Percentiles rank a stretch among this genome's conserved stretches.
Evolutionary conservation across 1,284 basidiomycete species (phyloP).

Genomic region (Phellinidium pouzarii): DNA sequence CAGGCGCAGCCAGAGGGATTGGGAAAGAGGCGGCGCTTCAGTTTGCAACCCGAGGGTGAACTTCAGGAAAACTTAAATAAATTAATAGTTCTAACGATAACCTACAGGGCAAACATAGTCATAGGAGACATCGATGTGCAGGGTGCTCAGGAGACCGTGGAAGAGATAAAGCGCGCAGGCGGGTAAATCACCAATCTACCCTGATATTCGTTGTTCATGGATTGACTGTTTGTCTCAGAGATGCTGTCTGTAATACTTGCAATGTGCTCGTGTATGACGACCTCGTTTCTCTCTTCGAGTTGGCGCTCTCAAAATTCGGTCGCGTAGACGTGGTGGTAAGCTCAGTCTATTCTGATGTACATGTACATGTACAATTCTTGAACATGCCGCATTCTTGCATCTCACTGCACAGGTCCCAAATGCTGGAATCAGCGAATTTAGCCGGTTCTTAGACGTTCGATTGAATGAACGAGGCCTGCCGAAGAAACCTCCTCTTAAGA

Average conservation of each 20-base stretch:
- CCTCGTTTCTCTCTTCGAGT: constrained; percentile 46
- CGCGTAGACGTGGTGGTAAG: constrained; percentile 46
- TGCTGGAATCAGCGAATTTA: constrained; percentile 45
- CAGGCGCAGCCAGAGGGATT: constrained; percentile 51
- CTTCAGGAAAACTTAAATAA: no score
- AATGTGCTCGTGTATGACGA: constrained; percentile 52
- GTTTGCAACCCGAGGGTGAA: constrained; percentile 43
- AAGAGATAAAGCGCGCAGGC: constrained; percentile 36
- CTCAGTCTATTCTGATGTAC: neutral
- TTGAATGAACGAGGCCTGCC: constrained; percentile 35
- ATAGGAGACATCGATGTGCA: constrained; percentile 44
- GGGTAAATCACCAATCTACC: constrained; percentile 33
- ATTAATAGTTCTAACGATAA: no score
- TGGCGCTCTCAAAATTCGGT: constrained; percentile 39
- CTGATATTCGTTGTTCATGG: neutral
- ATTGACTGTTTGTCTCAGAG: constrained; percentile 27
- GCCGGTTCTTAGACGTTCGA: constrained; percentile 29
- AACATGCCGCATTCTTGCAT: no score
- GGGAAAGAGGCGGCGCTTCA: constrained; percentile 42
- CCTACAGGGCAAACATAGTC: constrained; percentile 45
- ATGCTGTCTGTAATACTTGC: constrained; percentile 38
- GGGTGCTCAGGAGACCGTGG: constrained; percentile 35
- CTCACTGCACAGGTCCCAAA: constrained; percentile 40
- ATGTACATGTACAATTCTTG: no score
- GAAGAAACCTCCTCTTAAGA: constrained; percentile 37